Percentiles rank a stretch among this genome's conserved stretches.
Evolutionary conservation across 257 asterid genomes (phyloP).

Genomic region (Coffea canephora): DNA sequence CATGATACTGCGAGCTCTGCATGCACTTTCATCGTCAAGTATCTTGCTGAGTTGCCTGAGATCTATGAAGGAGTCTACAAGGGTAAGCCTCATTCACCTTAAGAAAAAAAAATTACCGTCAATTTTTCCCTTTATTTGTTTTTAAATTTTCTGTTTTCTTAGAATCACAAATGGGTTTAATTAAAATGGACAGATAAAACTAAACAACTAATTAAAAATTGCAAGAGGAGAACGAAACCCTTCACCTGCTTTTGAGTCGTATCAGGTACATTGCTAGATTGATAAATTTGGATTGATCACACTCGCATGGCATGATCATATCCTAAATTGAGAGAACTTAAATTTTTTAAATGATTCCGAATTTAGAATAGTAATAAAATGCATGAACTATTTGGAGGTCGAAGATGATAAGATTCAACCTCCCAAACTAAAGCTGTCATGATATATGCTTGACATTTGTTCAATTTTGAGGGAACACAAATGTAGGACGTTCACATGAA

Average conservation of each 20-base stretch:
- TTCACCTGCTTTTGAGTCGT: too few relatives aligned
- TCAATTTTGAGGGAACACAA: background rate
- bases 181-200: background rate
- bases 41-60: constrained; percentile 58
- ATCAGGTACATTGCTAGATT: too few relatives aligned
- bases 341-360: background rate
- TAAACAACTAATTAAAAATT: too few relatives aligned
- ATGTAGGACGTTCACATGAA: background rate
- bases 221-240: background rate
- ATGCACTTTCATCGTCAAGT: constrained; percentile 53
- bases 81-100: constrained; percentile 26
- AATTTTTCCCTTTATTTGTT: background rate
- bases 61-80: constrained; percentile 50
- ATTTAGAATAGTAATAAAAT: background rate
- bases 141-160: background rate
- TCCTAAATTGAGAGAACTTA: background rate
- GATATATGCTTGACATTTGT: background rate
- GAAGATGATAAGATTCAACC: background rate
- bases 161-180: background rate
- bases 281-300: too few relatives aligned
- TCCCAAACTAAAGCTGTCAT: background rate
- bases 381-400: background rate
- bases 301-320: background rate
- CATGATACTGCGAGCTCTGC: constrained; percentile 67
- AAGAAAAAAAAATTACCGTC: too few relatives aligned